Conservation (phyloP, 805 yeast species). For the Metschnikowia reukaufii region DNA sequence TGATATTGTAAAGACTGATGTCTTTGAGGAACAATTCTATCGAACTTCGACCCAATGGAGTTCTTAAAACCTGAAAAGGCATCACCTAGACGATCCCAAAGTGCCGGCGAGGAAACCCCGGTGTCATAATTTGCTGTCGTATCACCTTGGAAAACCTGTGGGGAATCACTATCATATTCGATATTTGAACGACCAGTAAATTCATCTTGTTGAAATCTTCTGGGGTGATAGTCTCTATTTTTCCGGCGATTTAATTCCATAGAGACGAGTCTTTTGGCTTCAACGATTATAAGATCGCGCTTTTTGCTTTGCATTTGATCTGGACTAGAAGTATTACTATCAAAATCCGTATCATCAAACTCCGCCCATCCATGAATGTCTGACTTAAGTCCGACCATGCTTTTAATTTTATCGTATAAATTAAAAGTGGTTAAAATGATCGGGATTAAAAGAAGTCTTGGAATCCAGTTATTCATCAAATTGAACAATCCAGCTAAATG, state of each 20-base stretch:
- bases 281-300: constrained; percentile 39
- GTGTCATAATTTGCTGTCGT: background rate
- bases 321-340: constrained; percentile 9
- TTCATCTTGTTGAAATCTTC: constrained; percentile 18
- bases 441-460: constrained; percentile 73
- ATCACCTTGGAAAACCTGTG: too few relatives aligned
- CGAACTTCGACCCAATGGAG: constrained; percentile 20
- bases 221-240: background rate
- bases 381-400: constrained; percentile 35
- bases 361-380: constrained; percentile 43
- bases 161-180: too few relatives aligned
- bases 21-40: constrained; percentile 15
- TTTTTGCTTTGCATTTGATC: constrained; percentile 26
- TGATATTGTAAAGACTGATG: constrained; percentile 33
- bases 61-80: constrained; percentile 25
- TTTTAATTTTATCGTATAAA: constrained; percentile 62
- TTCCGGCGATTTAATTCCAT: constrained; percentile 33
- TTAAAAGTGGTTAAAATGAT: constrained; percentile 61
- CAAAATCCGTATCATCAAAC: constrained; percentile 30
- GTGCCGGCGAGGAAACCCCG: too few relatives aligned
- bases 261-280: constrained; percentile 41
- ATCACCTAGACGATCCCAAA: constrained; percentile 32
- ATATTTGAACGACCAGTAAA: too few relatives aligned
- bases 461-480: constrained; percentile 70
- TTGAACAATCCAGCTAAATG: constrained; percentile 74